phyloP scores from a whole-genome alignment of 192 early-diverging fungal genomes.

The Backusella westeae region DNA sequence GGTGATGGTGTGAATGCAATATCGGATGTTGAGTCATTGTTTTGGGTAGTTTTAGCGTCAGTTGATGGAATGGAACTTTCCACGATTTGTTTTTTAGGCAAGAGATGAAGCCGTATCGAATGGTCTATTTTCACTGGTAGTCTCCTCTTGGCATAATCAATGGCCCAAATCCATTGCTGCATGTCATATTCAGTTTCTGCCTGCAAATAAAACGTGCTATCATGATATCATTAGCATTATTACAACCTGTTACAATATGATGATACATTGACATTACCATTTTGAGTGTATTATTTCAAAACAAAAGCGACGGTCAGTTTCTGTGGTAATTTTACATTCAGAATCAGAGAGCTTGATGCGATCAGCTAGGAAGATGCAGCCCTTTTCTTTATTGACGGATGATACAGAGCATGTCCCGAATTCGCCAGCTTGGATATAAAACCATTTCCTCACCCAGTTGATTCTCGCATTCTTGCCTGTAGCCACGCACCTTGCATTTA shows the following conservation, averaged over 20 bases:
- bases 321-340: conserved; percentile 45
- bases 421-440: conserved; percentile 57
- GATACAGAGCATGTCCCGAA: conserved; percentile 48
- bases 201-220: conserved; percentile 49
- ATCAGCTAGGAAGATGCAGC: conserved; percentile 39
- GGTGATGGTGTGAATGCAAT: background rate
- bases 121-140: background rate
- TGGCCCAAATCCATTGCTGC: conserved; percentile 54
- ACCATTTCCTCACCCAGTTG: conserved; percentile 59
- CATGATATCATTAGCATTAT: background rate
- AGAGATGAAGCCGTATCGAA: background rate
- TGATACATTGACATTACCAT: conserved; percentile 44
- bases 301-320: conserved; percentile 67
- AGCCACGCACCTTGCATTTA: conserved; percentile 42
- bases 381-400: conserved; percentile 34
- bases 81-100: background rate
- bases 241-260: conserved; percentile 15
- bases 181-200: conserved; percentile 74
- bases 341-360: conserved; percentile 57
- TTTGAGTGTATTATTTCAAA: conserved; percentile 66
- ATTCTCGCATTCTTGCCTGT: conserved; percentile 43
- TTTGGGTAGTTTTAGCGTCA: background rate
- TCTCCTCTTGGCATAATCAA: conserved; percentile 4
- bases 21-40: background rate
- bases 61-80: background rate